Evolutionary conservation across 495 filamentous ascomycete species (phyloP).

Genomic region (Xylaria sp.): DNA sequence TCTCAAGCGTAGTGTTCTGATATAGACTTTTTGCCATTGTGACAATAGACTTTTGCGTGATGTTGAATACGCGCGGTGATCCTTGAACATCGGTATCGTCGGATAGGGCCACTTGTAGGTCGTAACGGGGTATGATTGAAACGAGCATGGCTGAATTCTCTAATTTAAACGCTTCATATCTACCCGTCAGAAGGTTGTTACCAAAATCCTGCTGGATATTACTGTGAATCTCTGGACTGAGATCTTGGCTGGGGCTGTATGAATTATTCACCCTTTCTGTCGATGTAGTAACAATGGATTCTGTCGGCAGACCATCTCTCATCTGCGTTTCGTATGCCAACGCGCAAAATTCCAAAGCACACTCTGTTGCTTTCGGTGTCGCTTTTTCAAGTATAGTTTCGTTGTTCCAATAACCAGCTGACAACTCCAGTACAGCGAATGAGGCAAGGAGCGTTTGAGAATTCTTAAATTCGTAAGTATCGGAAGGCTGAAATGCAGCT

Average conservation of each 20-base stretch:
- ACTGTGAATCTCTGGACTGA: background rate
- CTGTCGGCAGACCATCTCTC: background rate
- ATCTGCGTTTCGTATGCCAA: constrained; percentile 2
- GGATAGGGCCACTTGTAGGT: background rate
- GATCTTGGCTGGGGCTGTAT: background rate
- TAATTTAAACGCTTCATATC: background rate
- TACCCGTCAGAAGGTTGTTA: background rate
- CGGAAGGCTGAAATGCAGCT: background rate
- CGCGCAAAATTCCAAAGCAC: constrained; percentile 1
- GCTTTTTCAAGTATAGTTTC: background rate
- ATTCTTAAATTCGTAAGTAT: background rate
- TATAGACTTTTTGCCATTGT: background rate
- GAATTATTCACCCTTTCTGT: background rate
- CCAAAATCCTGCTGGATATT: background rate
- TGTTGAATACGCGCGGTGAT: background rate
- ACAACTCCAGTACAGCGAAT: background rate
- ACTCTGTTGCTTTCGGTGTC: background rate
- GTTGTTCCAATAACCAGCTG: background rate
- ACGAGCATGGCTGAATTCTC: background rate
- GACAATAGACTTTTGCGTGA: constrained; percentile 1
- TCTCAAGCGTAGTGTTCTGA: background rate
- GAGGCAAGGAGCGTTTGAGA: background rate
- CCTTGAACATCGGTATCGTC: background rate
- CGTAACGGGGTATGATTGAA: background rate
- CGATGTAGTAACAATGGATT: background rate